These are phyloP conservation scores for Penicillium argentinense DNA, from an alignment of 495 filamentous ascomycete species.

Conservation along the genomic window DNA sequence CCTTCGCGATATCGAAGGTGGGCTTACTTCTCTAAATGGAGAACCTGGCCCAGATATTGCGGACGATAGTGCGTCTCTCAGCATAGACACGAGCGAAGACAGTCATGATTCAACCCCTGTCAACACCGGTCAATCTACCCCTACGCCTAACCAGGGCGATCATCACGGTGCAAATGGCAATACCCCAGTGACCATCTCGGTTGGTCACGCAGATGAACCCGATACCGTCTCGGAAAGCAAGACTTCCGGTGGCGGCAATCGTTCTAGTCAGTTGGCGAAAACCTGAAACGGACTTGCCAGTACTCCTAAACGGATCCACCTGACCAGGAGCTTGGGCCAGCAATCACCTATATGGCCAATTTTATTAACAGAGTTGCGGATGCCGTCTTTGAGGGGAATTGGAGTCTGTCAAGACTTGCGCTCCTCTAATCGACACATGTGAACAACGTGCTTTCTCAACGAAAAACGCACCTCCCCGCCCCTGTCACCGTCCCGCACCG, in stretches of 20 bases:
- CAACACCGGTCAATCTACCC: neutral
- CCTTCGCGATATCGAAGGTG: conserved; percentile 84
- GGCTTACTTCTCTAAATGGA: conserved; percentile 49
- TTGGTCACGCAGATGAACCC: conserved; percentile 1
- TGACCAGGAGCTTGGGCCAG: conserved; percentile 5
- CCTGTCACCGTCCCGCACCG: neutral
- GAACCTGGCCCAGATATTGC: conserved; percentile 31
- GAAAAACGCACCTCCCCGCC: too few relatives aligned
- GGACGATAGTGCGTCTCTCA: conserved; percentile 24
- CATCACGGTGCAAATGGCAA: conserved; percentile 15
- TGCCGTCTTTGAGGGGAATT: neutral
- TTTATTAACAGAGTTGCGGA: neutral
- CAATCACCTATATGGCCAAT: conserved; percentile 8
- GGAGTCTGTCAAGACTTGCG: neutral
- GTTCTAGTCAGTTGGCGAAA: conserved; percentile 16
- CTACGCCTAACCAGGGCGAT: conserved; percentile 20
- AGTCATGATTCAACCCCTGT: conserved; percentile 30
- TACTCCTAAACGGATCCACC: conserved; percentile 11
- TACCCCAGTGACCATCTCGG: conserved; percentile 1
- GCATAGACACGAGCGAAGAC: conserved; percentile 32
- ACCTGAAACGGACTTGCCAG: conserved; percentile 10
- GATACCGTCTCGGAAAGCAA: conserved; percentile 6
- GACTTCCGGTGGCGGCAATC: conserved; percentile 8
- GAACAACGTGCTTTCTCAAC: neutral
- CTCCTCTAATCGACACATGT: neutral